Evolutionary conservation across 192 early-diverging fungal species (phyloP).

Genomic region (Entomortierella chlamydospora): DNA sequence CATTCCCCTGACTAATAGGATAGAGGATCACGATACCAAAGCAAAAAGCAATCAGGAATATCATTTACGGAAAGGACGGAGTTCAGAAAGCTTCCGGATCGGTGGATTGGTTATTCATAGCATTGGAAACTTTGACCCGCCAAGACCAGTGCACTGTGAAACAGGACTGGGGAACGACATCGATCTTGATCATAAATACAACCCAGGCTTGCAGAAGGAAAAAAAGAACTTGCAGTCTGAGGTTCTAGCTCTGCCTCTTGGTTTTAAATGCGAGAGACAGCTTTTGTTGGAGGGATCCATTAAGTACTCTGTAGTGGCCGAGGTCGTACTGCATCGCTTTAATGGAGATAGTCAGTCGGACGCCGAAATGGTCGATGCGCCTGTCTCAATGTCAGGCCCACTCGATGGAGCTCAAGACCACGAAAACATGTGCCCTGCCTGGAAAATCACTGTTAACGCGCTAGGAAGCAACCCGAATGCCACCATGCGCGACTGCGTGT

Average conservation of each 20-base stretch:
- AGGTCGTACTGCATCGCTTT: background rate
- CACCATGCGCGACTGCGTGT: background rate
- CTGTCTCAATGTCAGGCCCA: background rate
- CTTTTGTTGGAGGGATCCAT: background rate
- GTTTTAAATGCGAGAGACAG: slow-evolving; percentile 13
- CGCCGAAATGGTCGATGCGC: background rate
- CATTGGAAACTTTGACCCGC: slow-evolving; percentile 9
- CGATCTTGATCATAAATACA: slow-evolving; percentile 10
- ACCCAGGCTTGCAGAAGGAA: background rate
- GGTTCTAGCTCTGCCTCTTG: slow-evolving; percentile 10
- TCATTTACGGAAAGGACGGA: background rate
- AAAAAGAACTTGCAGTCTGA: background rate
- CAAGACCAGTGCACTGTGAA: background rate
- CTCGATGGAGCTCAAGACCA: background rate
- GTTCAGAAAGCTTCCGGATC: background rate
- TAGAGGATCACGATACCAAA: background rate
- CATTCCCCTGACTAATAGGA: background rate
- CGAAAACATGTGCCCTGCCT: background rate
- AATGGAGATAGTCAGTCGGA: background rate
- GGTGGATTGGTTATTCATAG: slow-evolving; percentile 9
- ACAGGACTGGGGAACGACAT: slow-evolving; percentile 18
- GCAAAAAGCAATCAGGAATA: background rate
- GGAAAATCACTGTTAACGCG: background rate
- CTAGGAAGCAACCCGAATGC: background rate
- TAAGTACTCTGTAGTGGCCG: background rate